Evolutionary conservation across 192 early-diverging fungal genomes (phyloP), one percentile per base, ranked within the genome.

Genomic region (Backusella circina): DNA sequence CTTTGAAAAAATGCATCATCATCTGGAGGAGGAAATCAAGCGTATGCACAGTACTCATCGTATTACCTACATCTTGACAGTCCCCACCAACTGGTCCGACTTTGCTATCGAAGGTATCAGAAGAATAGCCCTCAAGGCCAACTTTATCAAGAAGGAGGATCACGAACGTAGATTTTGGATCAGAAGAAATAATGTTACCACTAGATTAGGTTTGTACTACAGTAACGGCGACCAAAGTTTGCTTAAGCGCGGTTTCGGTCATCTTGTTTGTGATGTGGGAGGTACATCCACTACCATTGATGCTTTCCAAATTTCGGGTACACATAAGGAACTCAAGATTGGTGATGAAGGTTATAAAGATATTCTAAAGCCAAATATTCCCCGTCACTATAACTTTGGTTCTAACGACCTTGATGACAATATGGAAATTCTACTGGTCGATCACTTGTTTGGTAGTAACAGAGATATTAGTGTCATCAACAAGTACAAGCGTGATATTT

Each of bases 141-240:
- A 12, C 0, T 61, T 61, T 28, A 9, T 61, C 26, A 61, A 61
- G 9, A 12, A 61, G 13, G 10, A 10, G 10, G 54, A 61, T 2
- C 54, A 61, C 54, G 54, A 61, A 28, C 54, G 54, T 4, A 61
- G 54, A 61, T 61, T 61, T 61, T 61, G 54, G 54, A 61, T 61
- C 26, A 23, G 54, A 61, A 23, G 54, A 61, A 61, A 61, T 28
- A 28, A 61, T 2, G 10, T 61, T 8, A 61, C 54, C n/a, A 61
- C 54, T 28, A 23, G 54, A 12, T 61, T 61, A 61, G 54, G 54
- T 28, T 28, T 61, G 26, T 61, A 61, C 12, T 28, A 61, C 9
- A 61, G 54, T 61, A 61, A 61, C n/a, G 54, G 54, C 26, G 54
- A 61, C 54, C 54, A 61, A 28, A 61, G 54, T 61, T 61, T 61